These are phyloP conservation scores for Nectriaceae sp. DNA, from an alignment of 2,329 filamentous ascomycete species.

Conservation along the genomic window DNA sequence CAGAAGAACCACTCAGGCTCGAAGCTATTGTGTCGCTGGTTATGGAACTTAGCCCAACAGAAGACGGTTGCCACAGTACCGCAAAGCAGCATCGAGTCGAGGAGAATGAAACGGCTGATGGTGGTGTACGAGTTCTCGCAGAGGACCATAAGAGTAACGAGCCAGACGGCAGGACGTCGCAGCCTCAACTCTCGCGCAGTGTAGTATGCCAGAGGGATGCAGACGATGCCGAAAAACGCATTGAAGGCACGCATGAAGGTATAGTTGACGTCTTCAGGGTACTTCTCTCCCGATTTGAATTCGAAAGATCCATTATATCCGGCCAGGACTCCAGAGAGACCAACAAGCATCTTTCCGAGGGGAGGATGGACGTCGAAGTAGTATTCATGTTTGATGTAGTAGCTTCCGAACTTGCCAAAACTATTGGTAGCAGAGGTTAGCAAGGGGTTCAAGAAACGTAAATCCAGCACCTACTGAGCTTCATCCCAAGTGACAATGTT, in stretches of 20 bases:
- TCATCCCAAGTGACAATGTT: slow-evolving; percentile 69
- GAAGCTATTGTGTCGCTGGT: slow-evolving; percentile 82
- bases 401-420: slow-evolving; percentile 97
- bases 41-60: slow-evolving; percentile 97
- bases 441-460: slow-evolving; percentile 1
- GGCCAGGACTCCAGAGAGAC: slow-evolving; percentile 91
- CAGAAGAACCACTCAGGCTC: slow-evolving; percentile 91
- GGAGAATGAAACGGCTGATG: slow-evolving; percentile 95
- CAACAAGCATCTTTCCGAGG: slow-evolving; percentile 97
- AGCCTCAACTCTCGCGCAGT: slow-evolving; percentile 91
- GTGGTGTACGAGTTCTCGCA: slow-evolving; percentile 99
- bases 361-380: slow-evolving; percentile 94
- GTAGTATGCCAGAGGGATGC: slow-evolving; percentile 91
- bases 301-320: slow-evolving; percentile 99
- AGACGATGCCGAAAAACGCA: slow-evolving; percentile 88
- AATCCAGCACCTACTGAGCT: slow-evolving; percentile 56
- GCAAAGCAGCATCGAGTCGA: slow-evolving; percentile 98
- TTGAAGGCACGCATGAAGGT: slow-evolving; percentile 99
- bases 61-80: slow-evolving; percentile 98
- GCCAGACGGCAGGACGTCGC: slow-evolving; percentile 84
- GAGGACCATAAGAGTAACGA: slow-evolving; percentile 93
- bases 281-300: slow-evolving; percentile 97
- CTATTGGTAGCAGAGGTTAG: slow-evolving; percentile 43
- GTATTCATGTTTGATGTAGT: slow-evolving; percentile 98
- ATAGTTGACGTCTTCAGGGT: slow-evolving; percentile 92